Evolutionary conservation across 371 early-diverging fungal genomes (phyloP), one percentile per base, ranked within the genome.

Genomic region (Apophysomyces ossiformis): DNA sequence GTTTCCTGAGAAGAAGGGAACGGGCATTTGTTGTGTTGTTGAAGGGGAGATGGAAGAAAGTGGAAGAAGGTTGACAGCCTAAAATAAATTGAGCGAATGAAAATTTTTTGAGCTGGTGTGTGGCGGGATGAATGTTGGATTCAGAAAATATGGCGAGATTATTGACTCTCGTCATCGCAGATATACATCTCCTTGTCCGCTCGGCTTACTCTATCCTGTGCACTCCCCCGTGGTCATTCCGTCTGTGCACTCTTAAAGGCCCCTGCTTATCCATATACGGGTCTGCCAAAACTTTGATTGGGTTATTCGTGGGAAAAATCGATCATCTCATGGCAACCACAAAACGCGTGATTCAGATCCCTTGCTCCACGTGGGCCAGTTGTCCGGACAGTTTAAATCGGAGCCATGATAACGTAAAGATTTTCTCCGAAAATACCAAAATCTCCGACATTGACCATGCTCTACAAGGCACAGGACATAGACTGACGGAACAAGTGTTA

Each of bases 1-100:
- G 57, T 69, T 69, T 61, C 76, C 79, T 37, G 78, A 68, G 26
- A 82, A 73, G 47, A 82, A 78, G 0, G 83, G 76, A 21, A 75
- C 74, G 45, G 79, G 74, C 78, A 78, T 78, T n/a, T 44, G 37
- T 47, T 4, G 11, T 15, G 7, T 44, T 43, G 64, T 26, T 39
- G 9, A 58, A 58, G 37, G 13, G 18, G 6, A 11, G 35, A 45
- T 1, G 26, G 37, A 32, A 47, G 46, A 62, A 37, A 62, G 41
- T 7, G 41, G n/a, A 41, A 38, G 41, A 43, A 60, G 16, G 18
- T 39, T 39, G 37, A 60, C 18, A 4, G 21, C 54, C 9, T 9
- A 50, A 50, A 50, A 50, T 50, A 21, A 21, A 21, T 50, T 50
- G 54, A 50, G 2, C 18, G 7, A 50, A 16, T n/a, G 21, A 50